Conservation (phyloP, 2,329 filamentous ascomycete species). For the Cladosporium phlei region DNA sequence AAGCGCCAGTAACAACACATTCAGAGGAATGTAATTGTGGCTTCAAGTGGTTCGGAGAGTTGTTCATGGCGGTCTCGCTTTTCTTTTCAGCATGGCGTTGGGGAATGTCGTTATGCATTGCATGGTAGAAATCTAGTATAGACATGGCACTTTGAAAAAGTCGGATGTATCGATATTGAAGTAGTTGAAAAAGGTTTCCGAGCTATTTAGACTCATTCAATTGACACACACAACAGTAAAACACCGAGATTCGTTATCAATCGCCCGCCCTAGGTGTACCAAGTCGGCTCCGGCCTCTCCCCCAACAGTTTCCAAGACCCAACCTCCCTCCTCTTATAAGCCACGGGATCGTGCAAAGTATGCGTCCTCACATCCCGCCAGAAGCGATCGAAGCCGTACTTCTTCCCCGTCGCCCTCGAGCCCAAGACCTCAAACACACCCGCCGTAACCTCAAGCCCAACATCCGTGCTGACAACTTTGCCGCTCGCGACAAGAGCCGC, state of each 20-base stretch:
- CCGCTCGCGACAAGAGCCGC: conserved; percentile 60
- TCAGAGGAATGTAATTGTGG: conserved; percentile 55
- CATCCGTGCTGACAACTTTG: conserved; percentile 61
- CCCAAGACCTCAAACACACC: conserved; percentile 63
- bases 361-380: conserved; percentile 65
- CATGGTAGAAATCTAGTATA: neutral
- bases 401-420: conserved; percentile 52
- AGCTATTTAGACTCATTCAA: too few species aligned
- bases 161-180: neutral
- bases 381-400: conserved; percentile 59
- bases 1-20: conserved; percentile 72
- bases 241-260: too few species aligned
- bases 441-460: conserved; percentile 52
- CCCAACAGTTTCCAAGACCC: conserved; percentile 54
- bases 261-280: conserved; percentile 60
- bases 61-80: neutral
- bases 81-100: conserved; percentile 13
- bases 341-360: conserved; percentile 61
- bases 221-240: too few species aligned
- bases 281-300: conserved; percentile 55
- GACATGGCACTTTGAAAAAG: neutral
- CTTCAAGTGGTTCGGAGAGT: neutral
- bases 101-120: conserved; percentile 2
- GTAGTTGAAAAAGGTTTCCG: too few species aligned
- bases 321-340: conserved; percentile 62